These are phyloP conservation scores for Xylaria sp. DNA, from an alignment of 2,329 filamentous ascomycete genomes.

Conservation along the genomic window DNA sequence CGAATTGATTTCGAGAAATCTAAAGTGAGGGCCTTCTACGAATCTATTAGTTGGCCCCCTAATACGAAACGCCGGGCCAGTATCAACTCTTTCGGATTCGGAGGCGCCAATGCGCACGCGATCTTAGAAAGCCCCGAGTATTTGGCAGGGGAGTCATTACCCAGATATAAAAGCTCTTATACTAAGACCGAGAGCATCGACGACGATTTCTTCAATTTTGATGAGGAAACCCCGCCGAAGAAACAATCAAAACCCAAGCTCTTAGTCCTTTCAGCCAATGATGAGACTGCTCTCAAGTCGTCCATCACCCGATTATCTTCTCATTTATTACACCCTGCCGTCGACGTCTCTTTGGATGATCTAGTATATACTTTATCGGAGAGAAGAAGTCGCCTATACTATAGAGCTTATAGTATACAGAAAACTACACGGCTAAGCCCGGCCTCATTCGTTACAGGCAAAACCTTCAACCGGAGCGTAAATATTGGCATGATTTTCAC, in stretches of 20 bases:
- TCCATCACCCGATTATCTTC: neutral
- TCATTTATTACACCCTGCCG: slow-evolving; percentile 16
- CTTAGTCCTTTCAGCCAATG: slow-evolving; percentile 20
- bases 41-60: slow-evolving; percentile 11
- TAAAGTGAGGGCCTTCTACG: neutral
- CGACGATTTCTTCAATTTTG: slow-evolving; percentile 4
- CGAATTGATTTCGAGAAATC: slow-evolving; percentile 21
- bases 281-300: neutral
- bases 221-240: neutral
- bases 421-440: neutral
- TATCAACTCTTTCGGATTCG: slow-evolving; percentile 29
- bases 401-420: slow-evolving; percentile 14
- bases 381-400: slow-evolving; percentile 13
- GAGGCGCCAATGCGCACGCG: slow-evolving; percentile 27
- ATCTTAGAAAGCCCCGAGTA: slow-evolving; percentile 14
- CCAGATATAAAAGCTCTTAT: neutral
- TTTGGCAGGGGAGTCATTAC: neutral
- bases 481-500: slow-evolving; percentile 20
- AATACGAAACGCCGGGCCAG: slow-evolving; percentile 11
- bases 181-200: neutral
- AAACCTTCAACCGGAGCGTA: neutral
- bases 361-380: slow-evolving; percentile 27
- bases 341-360: slow-evolving; percentile 4
- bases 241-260: neutral
- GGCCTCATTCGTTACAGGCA: neutral